These are phyloP conservation scores for Gnomoniopsis smithogilvyi DNA, from an alignment of 2,329 filamentous ascomycete species.

Conservation along the genomic window DNA sequence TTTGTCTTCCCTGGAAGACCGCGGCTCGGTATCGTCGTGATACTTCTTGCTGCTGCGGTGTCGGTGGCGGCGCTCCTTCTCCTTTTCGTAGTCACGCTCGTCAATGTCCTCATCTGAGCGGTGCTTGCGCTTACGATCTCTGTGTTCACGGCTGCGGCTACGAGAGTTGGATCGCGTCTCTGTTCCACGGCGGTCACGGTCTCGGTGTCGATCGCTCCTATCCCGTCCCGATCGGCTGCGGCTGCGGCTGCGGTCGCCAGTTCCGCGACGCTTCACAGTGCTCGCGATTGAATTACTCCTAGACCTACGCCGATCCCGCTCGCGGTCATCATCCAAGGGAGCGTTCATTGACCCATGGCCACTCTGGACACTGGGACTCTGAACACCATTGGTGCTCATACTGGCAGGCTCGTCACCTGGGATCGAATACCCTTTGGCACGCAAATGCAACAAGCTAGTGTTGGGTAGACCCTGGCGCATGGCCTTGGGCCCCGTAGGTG, in stretches of 20 bases:
- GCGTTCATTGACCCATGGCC: constrained; percentile 14
- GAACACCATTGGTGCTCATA: constrained; percentile 28
- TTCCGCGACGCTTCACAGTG: constrained; percentile 19
- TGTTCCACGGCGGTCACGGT: constrained; percentile 15
- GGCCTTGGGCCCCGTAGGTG: constrained; percentile 89
- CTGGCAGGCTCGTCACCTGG: constrained; percentile 31
- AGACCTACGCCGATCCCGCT: constrained; percentile 35
- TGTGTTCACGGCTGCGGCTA: constrained; percentile 15
- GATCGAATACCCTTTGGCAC: constrained; percentile 46
- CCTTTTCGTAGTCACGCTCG: constrained; percentile 17
- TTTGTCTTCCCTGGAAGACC: constrained; percentile 17
- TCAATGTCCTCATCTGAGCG: constrained; percentile 12
- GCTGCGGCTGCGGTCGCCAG: constrained; percentile 24
- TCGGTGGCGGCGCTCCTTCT: constrained; percentile 13
- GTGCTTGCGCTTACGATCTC: constrained; percentile 18
- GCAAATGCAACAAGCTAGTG: constrained; percentile 67
- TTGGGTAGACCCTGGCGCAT: constrained; percentile 89
- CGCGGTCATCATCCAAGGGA: constrained; percentile 21
- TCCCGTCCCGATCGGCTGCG: constrained; percentile 20
- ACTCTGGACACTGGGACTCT: constrained; percentile 23
- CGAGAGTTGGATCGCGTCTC: constrained; percentile 6
- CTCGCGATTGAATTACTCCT: constrained; percentile 46
- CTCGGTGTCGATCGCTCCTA: constrained; percentile 6
- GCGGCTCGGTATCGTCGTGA: constrained; percentile 13
- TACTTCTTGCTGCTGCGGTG: constrained; percentile 18